A percentile compares a stretch with the other conserved stretches of the same genome.
Evolutionary conservation across 495 filamentous ascomycete genomes (phyloP).

Genomic region (Pyronema domesticum): DNA sequence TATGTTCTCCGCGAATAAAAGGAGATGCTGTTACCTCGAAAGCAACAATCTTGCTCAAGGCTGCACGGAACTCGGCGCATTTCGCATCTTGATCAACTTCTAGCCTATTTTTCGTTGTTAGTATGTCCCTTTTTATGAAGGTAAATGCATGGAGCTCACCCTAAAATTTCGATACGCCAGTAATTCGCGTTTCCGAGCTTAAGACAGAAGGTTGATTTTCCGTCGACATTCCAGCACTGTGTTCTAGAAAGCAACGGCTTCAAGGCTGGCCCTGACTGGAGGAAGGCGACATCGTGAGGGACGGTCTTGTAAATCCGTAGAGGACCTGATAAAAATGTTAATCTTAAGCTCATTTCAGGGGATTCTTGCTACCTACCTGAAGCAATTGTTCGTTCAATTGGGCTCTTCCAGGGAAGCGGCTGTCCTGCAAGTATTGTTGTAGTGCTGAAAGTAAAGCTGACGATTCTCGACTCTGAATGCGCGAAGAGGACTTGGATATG

Average conservation of each 20-base stretch:
- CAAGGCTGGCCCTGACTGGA: constrained; percentile 20
- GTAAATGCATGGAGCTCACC: constrained; percentile 9
- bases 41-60: constrained; percentile 16
- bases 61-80: constrained; percentile 16
- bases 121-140: not conserved
- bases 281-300: constrained; percentile 22
- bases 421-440: not conserved
- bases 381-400: constrained; percentile 21
- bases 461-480: constrained; percentile 17
- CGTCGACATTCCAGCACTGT: constrained; percentile 24
- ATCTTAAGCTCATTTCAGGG: not conserved
- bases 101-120: constrained; percentile 3
- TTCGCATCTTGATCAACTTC: constrained; percentile 12
- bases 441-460: constrained; percentile 14
- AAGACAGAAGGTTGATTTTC: constrained; percentile 17
- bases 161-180: constrained; percentile 24
- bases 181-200: constrained; percentile 21
- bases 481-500: constrained; percentile 23
- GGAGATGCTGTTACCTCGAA: constrained; percentile 21
- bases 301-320: constrained; percentile 23
- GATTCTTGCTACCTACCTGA: constrained; percentile 10
- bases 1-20: constrained; percentile 13
- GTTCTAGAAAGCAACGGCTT: constrained; percentile 20
- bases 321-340: constrained; percentile 9
- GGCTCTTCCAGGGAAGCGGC: constrained; percentile 19